These are phyloP conservation scores for Chaetoceros muelleri DNA, from an alignment of 108 stramenopile genomes.

Conservation along the genomic window DNA sequence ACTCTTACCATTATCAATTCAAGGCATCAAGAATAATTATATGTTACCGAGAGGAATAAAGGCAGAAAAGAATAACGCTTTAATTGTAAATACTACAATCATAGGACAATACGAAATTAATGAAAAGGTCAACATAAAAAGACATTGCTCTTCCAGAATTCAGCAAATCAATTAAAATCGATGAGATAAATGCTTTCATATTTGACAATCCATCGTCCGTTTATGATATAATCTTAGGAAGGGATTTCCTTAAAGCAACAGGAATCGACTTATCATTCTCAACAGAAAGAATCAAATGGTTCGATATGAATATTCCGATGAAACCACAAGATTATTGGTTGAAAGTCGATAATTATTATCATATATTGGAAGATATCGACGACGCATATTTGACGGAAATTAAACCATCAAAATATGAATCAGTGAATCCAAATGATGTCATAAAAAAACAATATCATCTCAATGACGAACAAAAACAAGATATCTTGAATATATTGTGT, in stretches of 20 bases:
- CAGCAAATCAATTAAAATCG: background rate
- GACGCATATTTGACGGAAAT: slow-evolving; percentile 10
- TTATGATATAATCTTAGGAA: slow-evolving; percentile 1
- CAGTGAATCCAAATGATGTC: slow-evolving; percentile 1
- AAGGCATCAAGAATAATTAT: no score
- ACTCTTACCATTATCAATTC: no score
- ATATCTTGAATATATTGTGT: slow-evolving; percentile 9
- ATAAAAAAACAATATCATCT: slow-evolving; percentile 5
- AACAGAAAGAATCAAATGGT: background rate
- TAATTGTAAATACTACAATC: no score
- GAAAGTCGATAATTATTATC: background rate
- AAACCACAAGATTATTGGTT: background rate
- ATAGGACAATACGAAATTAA: no score
- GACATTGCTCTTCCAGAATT: background rate
- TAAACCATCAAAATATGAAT: slow-evolving; percentile 20
- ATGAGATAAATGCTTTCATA: background rate
- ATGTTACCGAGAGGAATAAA: no score
- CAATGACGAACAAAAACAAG: slow-evolving; percentile 1
- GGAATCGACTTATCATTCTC: background rate
- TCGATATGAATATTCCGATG: background rate
- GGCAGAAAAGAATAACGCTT: no score
- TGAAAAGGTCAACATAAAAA: background rate
- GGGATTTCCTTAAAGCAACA: slow-evolving; percentile 1
- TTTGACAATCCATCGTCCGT: background rate
- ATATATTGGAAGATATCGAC: background rate